Evolutionary conservation across 768 basidiomycete species (phyloP), one percentile per base, ranked within the genome.

Genomic region (Suillus luteus): DNA sequence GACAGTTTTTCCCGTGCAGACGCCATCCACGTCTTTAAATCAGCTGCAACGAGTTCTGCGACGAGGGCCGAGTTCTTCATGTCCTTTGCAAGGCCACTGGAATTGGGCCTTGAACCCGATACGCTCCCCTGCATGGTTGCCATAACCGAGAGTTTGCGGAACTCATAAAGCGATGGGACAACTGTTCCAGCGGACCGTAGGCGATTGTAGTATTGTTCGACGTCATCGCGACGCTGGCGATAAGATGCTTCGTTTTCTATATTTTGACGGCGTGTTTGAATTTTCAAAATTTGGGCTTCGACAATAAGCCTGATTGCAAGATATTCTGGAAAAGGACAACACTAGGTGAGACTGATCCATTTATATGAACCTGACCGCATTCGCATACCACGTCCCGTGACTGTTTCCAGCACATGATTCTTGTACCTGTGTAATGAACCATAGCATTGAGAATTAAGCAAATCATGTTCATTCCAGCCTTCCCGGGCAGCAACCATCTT

Each of bases 11-110:
- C 74, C 67, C 77, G 81, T 3, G 85, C 84, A 0, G 74, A 70
- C 8, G 76, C 72, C 19, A 73, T 70, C 90, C 90, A 91, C 5
- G 74, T 70, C 5, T 73, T 70, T 22, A 90, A 64, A 61, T 89
- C 80, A 17, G 77, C 69, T 14, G 67, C 58, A 51, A 88, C 73
- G 17, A 85, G 72, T 3, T 76, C 71, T 1, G 59, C 65, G 4
- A 81, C 75, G 24, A 83, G 69, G 1, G 61, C 61, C 3, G 73
- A 69, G 19, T 75, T 65, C 38, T 66, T 63, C 67, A 77, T 55
- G 66, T 75, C 44, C 70, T 66, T 37, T 81, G 64, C n/a, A 71
- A 65, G 54, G 35, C 61, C 62, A 24, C 14, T 38, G 6, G 57
- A 58, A 31, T 58, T 58, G 11, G 57, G 57, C 38, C 57, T 41